These are phyloP conservation scores for Exophiala oligosperma DNA, from an alignment of 2,329 filamentous ascomycete species.

Conservation along the genomic window DNA sequence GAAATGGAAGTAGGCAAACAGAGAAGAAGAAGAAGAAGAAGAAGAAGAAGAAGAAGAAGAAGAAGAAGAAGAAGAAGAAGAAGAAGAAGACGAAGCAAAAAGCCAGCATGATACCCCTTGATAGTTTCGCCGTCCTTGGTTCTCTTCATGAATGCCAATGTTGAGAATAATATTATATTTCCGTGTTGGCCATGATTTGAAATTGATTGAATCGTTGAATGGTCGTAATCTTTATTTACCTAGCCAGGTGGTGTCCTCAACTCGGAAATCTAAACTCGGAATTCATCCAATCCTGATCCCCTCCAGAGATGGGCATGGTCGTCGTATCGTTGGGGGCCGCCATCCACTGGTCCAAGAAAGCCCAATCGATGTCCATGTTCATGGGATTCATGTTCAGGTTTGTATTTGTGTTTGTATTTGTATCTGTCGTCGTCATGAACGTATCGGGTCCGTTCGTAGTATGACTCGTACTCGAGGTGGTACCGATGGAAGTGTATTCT, in stretches of 20 bases:
- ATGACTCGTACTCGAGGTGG: too few species aligned
- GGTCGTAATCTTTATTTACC: too few species aligned
- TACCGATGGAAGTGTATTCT: background rate
- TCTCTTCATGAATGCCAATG: background rate
- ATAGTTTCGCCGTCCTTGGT: background rate
- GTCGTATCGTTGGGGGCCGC: constrained; percentile 1
- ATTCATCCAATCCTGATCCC: constrained; percentile 10
- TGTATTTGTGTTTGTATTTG: background rate
- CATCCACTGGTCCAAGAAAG: constrained; percentile 24
- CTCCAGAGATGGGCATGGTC: background rate
- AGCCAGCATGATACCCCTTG: background rate
- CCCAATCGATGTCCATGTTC: constrained; percentile 20
- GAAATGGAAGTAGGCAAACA: background rate
- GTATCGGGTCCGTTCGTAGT: too few species aligned
- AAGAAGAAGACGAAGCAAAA: background rate
- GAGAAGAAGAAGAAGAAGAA: too few species aligned
- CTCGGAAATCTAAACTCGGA: constrained; percentile 9
- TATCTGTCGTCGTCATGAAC: background rate
- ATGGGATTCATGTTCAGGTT: background rate
- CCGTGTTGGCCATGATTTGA: too few species aligned
- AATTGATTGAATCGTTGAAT: too few species aligned
- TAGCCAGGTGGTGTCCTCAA: background rate
- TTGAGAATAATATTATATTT: background rate
- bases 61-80: background rate
- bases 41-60: too few species aligned